Conservation (phyloP, 768 basidiomycete species). For the Coprinellus micaceus region DNA sequence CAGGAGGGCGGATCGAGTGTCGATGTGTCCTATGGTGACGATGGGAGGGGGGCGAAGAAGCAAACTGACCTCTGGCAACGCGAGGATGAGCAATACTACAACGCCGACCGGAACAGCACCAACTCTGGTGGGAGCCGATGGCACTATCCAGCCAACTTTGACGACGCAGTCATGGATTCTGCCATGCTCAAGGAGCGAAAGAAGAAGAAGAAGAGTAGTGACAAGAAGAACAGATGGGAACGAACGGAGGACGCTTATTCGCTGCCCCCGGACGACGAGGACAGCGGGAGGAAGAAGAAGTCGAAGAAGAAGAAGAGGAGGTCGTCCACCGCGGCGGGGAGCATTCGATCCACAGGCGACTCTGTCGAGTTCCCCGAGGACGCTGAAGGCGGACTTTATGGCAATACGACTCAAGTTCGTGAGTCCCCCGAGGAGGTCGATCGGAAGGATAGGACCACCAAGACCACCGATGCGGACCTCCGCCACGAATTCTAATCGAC, state of each 20-base stretch:
- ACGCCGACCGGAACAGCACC: constrained; percentile 36
- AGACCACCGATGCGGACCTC: constrained; percentile 45
- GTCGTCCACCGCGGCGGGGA: constrained; percentile 38
- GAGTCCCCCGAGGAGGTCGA: constrained; percentile 10
- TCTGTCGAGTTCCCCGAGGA: constrained; percentile 67
- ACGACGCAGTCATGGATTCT: constrained; percentile 45
- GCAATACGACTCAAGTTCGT: constrained; percentile 25
- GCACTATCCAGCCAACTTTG: constrained; percentile 86
- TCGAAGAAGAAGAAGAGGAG: constrained; percentile 63
- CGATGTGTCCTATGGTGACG: constrained; percentile 33
- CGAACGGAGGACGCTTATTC: constrained; percentile 82
- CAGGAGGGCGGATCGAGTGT: constrained; percentile 53
- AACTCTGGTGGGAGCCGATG: constrained; percentile 54
- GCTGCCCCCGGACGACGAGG: constrained; percentile 38
- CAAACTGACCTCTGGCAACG: constrained; percentile 67
- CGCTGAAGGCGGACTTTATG: constrained; percentile 66
- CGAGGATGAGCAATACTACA: constrained; percentile 76
- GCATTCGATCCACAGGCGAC: constrained; percentile 31
- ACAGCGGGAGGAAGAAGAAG: constrained; percentile 45
- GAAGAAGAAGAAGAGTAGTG: constrained; percentile 57
- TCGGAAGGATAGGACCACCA: constrained; percentile 14
- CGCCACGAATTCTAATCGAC: constrained; percentile 56
- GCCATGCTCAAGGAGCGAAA: constrained; percentile 40
- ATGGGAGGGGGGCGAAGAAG: constrained; percentile 28
- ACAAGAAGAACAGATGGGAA: constrained; percentile 86